Evolutionary conservation across 257 asterid genomes (phyloP).

Genomic region (Forsythia viridissima): DNA sequence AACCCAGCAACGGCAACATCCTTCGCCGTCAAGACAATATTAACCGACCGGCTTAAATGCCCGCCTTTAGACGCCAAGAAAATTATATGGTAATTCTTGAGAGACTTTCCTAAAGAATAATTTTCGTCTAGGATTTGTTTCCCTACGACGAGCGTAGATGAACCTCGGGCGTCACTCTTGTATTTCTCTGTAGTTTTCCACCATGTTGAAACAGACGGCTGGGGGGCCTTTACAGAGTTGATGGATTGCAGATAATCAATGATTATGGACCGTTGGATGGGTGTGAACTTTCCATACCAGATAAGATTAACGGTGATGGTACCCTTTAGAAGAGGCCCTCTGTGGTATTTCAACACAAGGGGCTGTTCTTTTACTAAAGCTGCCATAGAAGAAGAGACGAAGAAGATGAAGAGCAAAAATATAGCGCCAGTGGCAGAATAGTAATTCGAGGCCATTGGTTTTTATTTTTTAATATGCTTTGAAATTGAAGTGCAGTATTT

Average conservation of each 20-base stretch:
- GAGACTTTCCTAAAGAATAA: constrained; percentile 21
- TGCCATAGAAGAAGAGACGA: constrained; percentile 3
- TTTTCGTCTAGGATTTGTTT: constrained; percentile 26
- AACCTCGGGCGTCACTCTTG: constrained; percentile 25
- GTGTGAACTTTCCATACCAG: constrained; percentile 51
- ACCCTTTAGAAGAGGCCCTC: constrained; percentile 42
- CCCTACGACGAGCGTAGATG: constrained; percentile 22
- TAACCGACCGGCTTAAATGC: constrained; percentile 12
- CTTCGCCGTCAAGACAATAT: constrained; percentile 31
- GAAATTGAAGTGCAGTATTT: neutral
- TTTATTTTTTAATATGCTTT: neutral
- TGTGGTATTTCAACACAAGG: constrained; percentile 40
- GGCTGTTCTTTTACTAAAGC: constrained; percentile 39
- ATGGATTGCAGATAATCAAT: constrained; percentile 44
- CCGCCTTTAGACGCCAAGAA: constrained; percentile 27
- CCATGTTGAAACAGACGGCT: constrained; percentile 38
- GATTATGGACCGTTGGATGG: constrained; percentile 36
- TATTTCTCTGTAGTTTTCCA: constrained; percentile 48
- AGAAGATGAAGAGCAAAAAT: neutral
- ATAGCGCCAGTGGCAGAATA: neutral
- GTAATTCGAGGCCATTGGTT: neutral
- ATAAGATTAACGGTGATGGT: constrained; percentile 38
- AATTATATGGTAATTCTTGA: constrained; percentile 17
- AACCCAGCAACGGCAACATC: constrained; percentile 27
- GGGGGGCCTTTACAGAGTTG: constrained; percentile 11